These are phyloP conservation scores for Dillenia suffruticosa DNA, from an alignment of 164 flowering plant genomes.

Conservation along the genomic window DNA sequence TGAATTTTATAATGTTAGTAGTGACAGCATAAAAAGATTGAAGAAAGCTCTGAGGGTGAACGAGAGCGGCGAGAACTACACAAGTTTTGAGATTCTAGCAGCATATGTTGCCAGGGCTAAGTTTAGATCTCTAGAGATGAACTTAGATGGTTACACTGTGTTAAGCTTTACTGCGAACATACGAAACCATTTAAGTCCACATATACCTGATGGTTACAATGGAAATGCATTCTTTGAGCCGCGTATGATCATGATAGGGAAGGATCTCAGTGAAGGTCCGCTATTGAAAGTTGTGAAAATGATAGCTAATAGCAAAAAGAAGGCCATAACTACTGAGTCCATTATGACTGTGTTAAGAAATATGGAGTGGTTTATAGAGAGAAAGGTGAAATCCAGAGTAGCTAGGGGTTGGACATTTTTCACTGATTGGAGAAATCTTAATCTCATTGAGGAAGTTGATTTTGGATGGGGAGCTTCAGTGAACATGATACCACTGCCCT, in stretches of 20 bases:
- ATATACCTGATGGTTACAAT: conserved; percentile 30
- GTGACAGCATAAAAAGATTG: conserved; percentile 15
- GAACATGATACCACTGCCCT: conserved; percentile 22
- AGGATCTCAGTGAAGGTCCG: conserved; percentile 16
- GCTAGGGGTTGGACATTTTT: not conserved
- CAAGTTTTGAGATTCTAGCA: conserved; percentile 22
- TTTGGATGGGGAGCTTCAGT: conserved; percentile 26
- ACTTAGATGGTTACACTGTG: conserved; percentile 14
- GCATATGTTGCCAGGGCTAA: conserved; percentile 32
- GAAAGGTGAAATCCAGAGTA: not conserved
- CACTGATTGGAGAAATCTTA: conserved; percentile 32
- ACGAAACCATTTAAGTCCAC: conserved; percentile 16
- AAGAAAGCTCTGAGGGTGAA: conserved; percentile 11
- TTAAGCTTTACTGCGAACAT: conserved; percentile 13
- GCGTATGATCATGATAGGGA: conserved; percentile 9
- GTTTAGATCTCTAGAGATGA: conserved; percentile 18
- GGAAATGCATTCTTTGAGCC: conserved; percentile 26
- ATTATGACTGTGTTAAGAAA: conserved; percentile 5
- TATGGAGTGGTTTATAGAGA: conserved; percentile 10
- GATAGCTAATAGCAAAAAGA: conserved; percentile 26
- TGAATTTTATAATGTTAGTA: conserved; percentile 14
- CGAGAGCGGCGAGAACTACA: conserved; percentile 6
- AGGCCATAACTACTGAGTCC: conserved; percentile 2
- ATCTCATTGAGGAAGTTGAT: conserved; percentile 23
- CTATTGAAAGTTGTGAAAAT: conserved; percentile 13